Base-by-base conservation (phyloP, 163 green algal species). In the Chlorella variabilis region DNA sequence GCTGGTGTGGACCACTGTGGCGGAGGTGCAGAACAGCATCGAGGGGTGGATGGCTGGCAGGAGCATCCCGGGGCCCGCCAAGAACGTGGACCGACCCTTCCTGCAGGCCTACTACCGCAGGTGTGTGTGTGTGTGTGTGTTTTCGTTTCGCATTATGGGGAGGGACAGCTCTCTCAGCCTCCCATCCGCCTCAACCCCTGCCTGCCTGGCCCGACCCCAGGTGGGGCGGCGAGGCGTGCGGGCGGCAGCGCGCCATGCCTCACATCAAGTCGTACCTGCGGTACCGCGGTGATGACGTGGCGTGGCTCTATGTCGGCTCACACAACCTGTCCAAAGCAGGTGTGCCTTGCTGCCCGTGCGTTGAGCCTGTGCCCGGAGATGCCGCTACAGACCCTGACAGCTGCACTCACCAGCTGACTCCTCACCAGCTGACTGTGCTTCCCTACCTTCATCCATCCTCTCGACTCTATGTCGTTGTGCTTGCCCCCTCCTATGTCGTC, bases 201-300 rank as follows among this genome's bases (percentile, higher is more conserved):
- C 1, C 59, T 41, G 21, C 4, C 59, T 41, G 1, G 21, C 59
- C 29, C n/a, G n/a, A 7, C 23, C 36, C 21, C 56, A 82, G 88
- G 65, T 96, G 81, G 74, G 91, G 84, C 34, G 93, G 93, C 0
- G 69, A 86, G 69, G 77, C 66, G 6, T 82, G 77, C 25, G 87
- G 88, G 0, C 89, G 94, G 31, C 71, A 90, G 79, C 77, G 87
- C 2, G 92, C 90, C 31, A 95, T 95, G 91, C 94, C 94, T 0
- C 94, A 98, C 87, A 94, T 97, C 77, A 97, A 97, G 81, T 89
- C 78, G 4, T 96, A 93, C 76, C 51, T 58, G 5, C 77, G 90
- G 7, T 91, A 87, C 84, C 36, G 38, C 3, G 23, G 61, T 31
- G 61, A 5, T 15, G 65, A 90, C 48, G 42, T 96, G 68, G 87